phyloP scores from a whole-genome alignment of 106 monocot species.

The Posidonia australis region DNA sequence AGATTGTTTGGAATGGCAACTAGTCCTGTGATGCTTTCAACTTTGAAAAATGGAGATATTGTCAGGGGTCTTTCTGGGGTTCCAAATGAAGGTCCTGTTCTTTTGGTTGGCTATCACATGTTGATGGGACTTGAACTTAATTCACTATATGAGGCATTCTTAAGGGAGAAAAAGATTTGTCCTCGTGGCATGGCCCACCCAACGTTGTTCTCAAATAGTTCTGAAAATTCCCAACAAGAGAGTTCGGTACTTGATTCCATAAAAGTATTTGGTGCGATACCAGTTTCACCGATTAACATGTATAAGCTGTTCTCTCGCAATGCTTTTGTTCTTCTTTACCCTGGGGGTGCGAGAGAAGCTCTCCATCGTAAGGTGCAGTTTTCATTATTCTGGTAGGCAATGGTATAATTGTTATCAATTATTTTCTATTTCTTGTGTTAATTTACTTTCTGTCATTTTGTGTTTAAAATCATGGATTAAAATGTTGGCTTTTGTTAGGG shows the following conservation, averaged over 20 bases:
- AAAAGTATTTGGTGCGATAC: constrained; percentile 59
- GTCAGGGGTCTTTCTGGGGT: constrained; percentile 74
- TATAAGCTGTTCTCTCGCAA: constrained; percentile 60
- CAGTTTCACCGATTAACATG: constrained; percentile 62
- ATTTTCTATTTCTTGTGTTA: not conserved
- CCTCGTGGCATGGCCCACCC: constrained; percentile 85
- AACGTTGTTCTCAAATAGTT: constrained; percentile 18
- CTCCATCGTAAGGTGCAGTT: constrained; percentile 75
- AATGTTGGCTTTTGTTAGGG: too few species aligned
- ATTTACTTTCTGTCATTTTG: too few species aligned
- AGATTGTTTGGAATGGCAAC: constrained; percentile 50
- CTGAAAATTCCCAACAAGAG: constrained; percentile 30
- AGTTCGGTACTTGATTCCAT: constrained; percentile 32
- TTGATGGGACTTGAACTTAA: constrained; percentile 63
- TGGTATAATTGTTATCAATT: too few species aligned
- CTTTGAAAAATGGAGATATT: constrained; percentile 46
- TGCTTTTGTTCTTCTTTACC: constrained; percentile 85
- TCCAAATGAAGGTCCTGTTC: constrained; percentile 76
- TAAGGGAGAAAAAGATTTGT: constrained; percentile 54
- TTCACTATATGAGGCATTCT: constrained; percentile 54
- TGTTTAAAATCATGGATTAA: too few species aligned
- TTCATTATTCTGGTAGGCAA: too few species aligned
- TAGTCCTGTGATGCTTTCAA: constrained; percentile 66
- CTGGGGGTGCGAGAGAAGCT: constrained; percentile 91
- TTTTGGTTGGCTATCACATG: constrained; percentile 88